Percentiles rank a stretch among this genome's conserved stretches.
These are phyloP conservation scores for Kokia cookei DNA, from an alignment of 441 rosid genomes.

Conservation along the genomic window DNA sequence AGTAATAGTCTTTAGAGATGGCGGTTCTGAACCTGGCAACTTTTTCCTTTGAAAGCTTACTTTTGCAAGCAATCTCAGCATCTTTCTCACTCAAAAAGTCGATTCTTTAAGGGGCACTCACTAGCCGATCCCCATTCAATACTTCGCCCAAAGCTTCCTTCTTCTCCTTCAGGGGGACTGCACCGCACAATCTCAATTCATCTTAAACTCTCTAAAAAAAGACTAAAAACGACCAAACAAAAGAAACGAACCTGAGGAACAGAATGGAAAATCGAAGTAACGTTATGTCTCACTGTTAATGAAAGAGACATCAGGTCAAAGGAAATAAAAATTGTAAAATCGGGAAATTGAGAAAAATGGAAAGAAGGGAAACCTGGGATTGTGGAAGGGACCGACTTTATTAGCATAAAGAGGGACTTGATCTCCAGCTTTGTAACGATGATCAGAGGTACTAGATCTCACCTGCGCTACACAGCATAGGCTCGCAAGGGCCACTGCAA, in stretches of 20 bases:
- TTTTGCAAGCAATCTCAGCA: conserved; percentile 26
- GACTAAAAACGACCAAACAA: background rate
- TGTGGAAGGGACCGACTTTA: conserved; percentile 56
- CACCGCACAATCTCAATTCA: background rate
- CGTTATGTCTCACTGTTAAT: conserved; percentile 36
- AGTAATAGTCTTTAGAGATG: conserved; percentile 43
- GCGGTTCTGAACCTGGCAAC: conserved; percentile 37
- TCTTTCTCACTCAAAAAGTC: conserved; percentile 29
- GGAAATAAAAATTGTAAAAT: background rate
- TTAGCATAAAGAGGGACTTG: conserved; percentile 53
- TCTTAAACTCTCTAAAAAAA: background rate
- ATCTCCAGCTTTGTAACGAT: conserved; percentile 47
- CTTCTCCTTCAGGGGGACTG: conserved; percentile 31
- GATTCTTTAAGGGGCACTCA: conserved; percentile 35
- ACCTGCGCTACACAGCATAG: conserved; percentile 17
- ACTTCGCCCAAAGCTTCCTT: conserved; percentile 49
- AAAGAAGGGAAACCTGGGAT: conserved; percentile 29
- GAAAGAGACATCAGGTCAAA: background rate
- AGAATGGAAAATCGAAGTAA: conserved; percentile 41
- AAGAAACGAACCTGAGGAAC: conserved; percentile 28
- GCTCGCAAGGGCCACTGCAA: conserved; percentile 1
- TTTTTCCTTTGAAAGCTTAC: conserved; percentile 29
- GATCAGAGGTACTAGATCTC: conserved; percentile 45
- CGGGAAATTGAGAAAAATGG: background rate
- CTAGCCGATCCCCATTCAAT: conserved; percentile 47